phyloP scores from a whole-genome alignment of 2,329 filamentous ascomycete species.

The Fonsecaea multimorphosa region DNA sequence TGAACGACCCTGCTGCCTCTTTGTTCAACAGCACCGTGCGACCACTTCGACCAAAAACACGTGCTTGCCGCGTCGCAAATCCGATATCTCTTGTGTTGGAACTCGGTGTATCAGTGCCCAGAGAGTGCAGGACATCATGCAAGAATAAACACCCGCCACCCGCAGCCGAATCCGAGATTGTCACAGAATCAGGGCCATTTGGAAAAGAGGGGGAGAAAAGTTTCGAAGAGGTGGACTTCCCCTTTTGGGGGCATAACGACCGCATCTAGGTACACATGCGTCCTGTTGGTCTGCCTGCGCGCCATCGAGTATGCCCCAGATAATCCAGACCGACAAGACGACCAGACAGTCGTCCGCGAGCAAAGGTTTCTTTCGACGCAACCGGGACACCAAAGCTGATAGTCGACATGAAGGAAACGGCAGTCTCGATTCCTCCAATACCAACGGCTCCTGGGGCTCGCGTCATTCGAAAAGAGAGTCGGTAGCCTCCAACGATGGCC shows the following conservation, averaged over 20 bases:
- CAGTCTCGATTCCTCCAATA: constrained; percentile 50
- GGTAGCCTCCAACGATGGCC: constrained; percentile 72
- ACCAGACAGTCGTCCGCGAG: constrained; percentile 80
- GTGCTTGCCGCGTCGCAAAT: constrained; percentile 6
- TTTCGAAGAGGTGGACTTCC: constrained; percentile 29
- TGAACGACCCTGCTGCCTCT: constrained; percentile 11
- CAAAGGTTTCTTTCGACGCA: constrained; percentile 86
- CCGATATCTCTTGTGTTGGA: constrained; percentile 19
- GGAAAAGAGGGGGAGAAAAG: constrained; percentile 26
- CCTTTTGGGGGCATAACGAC: constrained; percentile 25
- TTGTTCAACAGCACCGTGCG: constrained; percentile 15
- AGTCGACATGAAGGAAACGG: constrained; percentile 61
- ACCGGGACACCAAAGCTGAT: constrained; percentile 76
- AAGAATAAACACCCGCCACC: constrained; percentile 24
- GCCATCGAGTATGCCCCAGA: constrained; percentile 52
- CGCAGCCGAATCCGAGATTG: constrained; percentile 22
- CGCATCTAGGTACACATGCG: constrained; percentile 30
- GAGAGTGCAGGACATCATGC: constrained; percentile 29
- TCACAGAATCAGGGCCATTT: constrained; percentile 22
- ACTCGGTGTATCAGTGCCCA: constrained; percentile 21
- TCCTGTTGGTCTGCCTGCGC: constrained; percentile 26
- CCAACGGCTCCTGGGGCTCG: constrained; percentile 71
- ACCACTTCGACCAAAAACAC: not conserved
- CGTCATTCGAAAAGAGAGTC: constrained; percentile 76
- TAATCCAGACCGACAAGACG: constrained; percentile 74